These are phyloP conservation scores for Trichophyton verrucosum DNA, from an alignment of 2,329 filamentous ascomycete genomes.

Conservation along the genomic window DNA sequence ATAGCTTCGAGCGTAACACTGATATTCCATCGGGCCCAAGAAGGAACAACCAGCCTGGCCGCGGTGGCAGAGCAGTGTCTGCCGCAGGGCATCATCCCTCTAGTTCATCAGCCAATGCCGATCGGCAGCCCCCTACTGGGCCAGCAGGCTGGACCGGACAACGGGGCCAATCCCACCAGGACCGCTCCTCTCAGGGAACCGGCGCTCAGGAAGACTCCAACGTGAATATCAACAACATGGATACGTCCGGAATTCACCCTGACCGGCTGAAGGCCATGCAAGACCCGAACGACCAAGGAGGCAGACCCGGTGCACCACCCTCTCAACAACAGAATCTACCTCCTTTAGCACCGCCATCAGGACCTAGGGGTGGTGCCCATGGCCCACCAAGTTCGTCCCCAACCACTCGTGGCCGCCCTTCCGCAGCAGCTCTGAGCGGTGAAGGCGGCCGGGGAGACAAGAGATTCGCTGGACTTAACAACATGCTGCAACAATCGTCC, in stretches of 20 bases:
- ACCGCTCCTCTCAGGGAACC: slow-evolving; percentile 15
- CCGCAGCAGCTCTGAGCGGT: slow-evolving; percentile 25
- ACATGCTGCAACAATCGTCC: slow-evolving; percentile 34
- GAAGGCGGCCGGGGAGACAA: slow-evolving; percentile 35
- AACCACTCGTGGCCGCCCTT: slow-evolving; percentile 25
- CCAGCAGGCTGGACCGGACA: slow-evolving; percentile 28
- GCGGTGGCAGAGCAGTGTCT: slow-evolving; percentile 25
- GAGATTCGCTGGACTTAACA: slow-evolving; percentile 36
- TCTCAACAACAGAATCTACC: slow-evolving; percentile 17
- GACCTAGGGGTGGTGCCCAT: slow-evolving; percentile 27
- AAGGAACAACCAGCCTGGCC: slow-evolving; percentile 18
- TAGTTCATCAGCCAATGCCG: slow-evolving; percentile 17
- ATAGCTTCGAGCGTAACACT: slow-evolving; percentile 28
- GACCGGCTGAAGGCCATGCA: slow-evolving; percentile 39
- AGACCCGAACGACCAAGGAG: slow-evolving; percentile 13
- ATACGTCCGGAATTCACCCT: slow-evolving; percentile 41
- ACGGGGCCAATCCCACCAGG: slow-evolving; percentile 24
- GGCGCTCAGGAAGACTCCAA: slow-evolving; percentile 15
- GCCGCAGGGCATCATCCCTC: slow-evolving; percentile 19
- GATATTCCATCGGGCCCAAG: slow-evolving; percentile 46
- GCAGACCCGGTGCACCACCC: not conserved
- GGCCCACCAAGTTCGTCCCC: slow-evolving; percentile 27
- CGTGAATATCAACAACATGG: slow-evolving; percentile 22
- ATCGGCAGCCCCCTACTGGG: slow-evolving; percentile 34
- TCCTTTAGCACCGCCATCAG: slow-evolving; percentile 27